phyloP scores from a whole-genome alignment of 106 monocot genomes.

The Hemerocallis citrina region DNA sequence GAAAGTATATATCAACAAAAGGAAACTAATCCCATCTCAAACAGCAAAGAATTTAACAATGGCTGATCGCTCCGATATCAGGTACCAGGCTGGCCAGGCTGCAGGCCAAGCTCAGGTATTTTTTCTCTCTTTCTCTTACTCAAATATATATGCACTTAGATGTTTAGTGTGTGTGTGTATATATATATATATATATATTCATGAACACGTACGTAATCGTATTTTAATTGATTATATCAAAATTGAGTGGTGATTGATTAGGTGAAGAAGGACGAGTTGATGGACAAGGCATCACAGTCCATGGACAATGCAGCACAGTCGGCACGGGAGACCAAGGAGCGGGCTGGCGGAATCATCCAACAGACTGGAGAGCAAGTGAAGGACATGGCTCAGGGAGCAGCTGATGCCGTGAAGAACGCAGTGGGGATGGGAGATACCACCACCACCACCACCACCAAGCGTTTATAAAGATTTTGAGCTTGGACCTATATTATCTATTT shows the following conservation, averaged over 20 bases:
- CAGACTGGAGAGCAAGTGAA: slow-evolving; percentile 16
- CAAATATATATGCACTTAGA: too few relatives aligned
- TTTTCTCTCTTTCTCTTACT: neutral
- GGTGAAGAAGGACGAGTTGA: slow-evolving; percentile 26
- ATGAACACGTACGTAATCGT: too few relatives aligned
- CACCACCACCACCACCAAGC: slow-evolving; percentile 6
- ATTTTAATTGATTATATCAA: too few relatives aligned
- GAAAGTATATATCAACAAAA: neutral
- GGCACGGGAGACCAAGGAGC: slow-evolving; percentile 1
- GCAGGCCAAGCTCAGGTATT: slow-evolving; percentile 29
- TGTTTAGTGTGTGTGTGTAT: too few relatives aligned
- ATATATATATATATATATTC: too few relatives aligned
- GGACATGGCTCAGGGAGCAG: slow-evolving; percentile 26
- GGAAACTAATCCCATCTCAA: neutral
- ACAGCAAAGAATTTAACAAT: neutral
- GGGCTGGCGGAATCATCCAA: slow-evolving; percentile 20
- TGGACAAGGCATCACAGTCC: slow-evolving; percentile 16
- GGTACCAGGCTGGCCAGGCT: slow-evolving; percentile 21
- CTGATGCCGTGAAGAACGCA: slow-evolving; percentile 26
- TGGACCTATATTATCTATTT: too few relatives aligned
- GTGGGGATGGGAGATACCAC: slow-evolving; percentile 18
- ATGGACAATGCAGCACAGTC: too few relatives aligned
- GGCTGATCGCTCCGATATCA: slow-evolving; percentile 16
- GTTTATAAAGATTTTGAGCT: too few relatives aligned
- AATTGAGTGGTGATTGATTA: neutral